Percentiles rank a stretch among this genome's conserved stretches.
These are phyloP conservation scores for Pseudonitzschia pungens DNA, from an alignment of 108 stramenopile genomes.

Conservation along the genomic window DNA sequence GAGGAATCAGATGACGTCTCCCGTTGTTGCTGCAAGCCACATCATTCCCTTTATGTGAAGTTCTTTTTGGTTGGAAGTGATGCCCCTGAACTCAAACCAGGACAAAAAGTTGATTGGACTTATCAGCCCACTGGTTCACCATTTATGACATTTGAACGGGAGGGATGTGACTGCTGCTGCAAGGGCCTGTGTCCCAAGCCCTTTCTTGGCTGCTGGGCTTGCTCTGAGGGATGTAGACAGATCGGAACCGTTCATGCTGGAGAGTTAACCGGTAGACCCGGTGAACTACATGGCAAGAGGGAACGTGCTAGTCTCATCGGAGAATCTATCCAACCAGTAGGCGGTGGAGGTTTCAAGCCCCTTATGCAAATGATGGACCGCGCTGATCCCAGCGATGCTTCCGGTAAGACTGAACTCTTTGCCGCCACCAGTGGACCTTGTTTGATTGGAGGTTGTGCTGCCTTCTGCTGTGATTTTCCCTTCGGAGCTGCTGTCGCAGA, in stretches of 20 bases:
- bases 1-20: slow-evolving; percentile 27
- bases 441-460: slow-evolving; percentile 41
- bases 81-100: slow-evolving; percentile 11
- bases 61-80: slow-evolving; percentile 4
- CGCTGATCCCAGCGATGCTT: slow-evolving; percentile 9
- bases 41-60: slow-evolving; percentile 27
- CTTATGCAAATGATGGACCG: slow-evolving; percentile 29
- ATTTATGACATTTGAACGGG: slow-evolving; percentile 33
- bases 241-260: slow-evolving; percentile 27
- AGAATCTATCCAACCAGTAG: slow-evolving; percentile 25
- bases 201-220: slow-evolving; percentile 31
- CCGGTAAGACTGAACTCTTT: slow-evolving; percentile 8
- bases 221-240: slow-evolving; percentile 25
- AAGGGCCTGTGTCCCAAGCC: slow-evolving; percentile 22
- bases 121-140: slow-evolving; percentile 3
- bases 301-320: slow-evolving; percentile 9
- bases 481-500: slow-evolving; percentile 25
- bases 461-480: slow-evolving; percentile 32
- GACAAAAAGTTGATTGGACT: slow-evolving; percentile 4
- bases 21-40: slow-evolving; percentile 32
- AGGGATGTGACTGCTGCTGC: slow-evolving; percentile 35
- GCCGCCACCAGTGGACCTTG: slow-evolving; percentile 34
- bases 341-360: slow-evolving; percentile 33
- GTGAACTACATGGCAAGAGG: slow-evolving; percentile 16
- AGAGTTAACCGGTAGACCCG: background rate